Base-by-base conservation (phyloP, 176 grass and related monocot species). In the Tuctoria greenei region DNA sequence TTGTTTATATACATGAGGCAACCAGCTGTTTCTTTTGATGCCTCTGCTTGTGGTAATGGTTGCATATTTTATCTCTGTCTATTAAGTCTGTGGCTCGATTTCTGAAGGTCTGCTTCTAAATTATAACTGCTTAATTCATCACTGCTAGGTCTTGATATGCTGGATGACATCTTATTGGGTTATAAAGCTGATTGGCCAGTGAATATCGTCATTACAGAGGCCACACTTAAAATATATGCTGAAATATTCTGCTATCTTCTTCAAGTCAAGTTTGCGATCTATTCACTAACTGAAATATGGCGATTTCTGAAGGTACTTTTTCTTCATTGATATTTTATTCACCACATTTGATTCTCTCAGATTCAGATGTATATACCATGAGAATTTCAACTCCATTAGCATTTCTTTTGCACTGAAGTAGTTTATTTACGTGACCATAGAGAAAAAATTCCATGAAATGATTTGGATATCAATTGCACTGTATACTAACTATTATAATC, bases 121-220 rank as follows among this genome's bases (percentile, higher is more conserved):
- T 76, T 78, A 34, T 69, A 43, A 79, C 75, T 71, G 45, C 35
- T 64, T 65, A 40, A 14, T 17, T 74, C 78, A 71, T 80, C 50
- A 71, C 45, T 90, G 75, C 43, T 88, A 93, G 95, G 89, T 88
- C 62, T 92, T 34, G 66, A 87, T 76, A 61, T 86, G 21, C 88
- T 98, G 81, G 86, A 94, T 81, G 90, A 71, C 51, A 76, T 98
- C 74, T 84, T 94, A 65, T 77, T 98, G 75, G 95, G 95, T 69
- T 98, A 92, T 85, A 87, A 78, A 89, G 95, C 93, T 81, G 91
- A 94, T 47, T 98, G 95, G 95, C 95, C 95, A 63, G 78, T 94
- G 67, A 90, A 72, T 86, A 98, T 98, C 42, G 78, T 98, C 84
- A 83, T 98, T 71, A 98, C 86, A 72, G 78, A 83, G 31, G 91